These are phyloP conservation scores for Syzygium syzygioides DNA, from an alignment of 441 rosid genomes.

Conservation along the genomic window DNA sequence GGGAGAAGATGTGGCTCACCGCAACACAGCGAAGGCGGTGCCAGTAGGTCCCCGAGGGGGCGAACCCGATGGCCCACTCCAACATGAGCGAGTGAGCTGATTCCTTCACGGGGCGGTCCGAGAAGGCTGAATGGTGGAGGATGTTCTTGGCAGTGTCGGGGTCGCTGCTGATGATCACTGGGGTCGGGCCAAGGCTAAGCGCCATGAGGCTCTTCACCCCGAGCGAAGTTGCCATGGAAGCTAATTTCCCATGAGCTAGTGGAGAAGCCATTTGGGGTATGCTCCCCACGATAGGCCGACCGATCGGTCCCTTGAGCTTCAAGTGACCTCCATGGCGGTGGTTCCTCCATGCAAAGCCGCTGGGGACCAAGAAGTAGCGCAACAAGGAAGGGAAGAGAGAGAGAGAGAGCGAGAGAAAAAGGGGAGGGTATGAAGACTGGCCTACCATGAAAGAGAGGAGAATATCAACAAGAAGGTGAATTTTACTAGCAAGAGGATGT, in stretches of 20 bases:
- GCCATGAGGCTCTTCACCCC: conserved; percentile 48
- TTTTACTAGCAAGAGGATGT: neutral
- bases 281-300: conserved; percentile 45
- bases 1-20: conserved; percentile 50
- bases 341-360: conserved; percentile 69
- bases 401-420: conserved; percentile 1
- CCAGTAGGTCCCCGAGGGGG: conserved; percentile 55
- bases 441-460: neutral
- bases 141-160: conserved; percentile 60
- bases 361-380: conserved; percentile 40
- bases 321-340: conserved; percentile 15
- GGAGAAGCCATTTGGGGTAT: conserved; percentile 47
- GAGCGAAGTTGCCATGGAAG: conserved; percentile 33
- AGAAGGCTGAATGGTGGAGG: conserved; percentile 39
- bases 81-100: conserved; percentile 59
- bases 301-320: conserved; percentile 36
- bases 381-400: conserved; percentile 12
- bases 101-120: conserved; percentile 56
- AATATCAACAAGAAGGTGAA: neutral
- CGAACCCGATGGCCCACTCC: conserved; percentile 72
- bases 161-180: conserved; percentile 46
- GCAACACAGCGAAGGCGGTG: conserved; percentile 46
- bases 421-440: neutral
- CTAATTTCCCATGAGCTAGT: conserved; percentile 54
- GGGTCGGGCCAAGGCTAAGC: conserved; percentile 41